Evolutionary conservation across 2,329 filamentous ascomycete genomes (phyloP), one percentile per base, ranked within the genome.

Genomic region (Dendryphion nanum): DNA sequence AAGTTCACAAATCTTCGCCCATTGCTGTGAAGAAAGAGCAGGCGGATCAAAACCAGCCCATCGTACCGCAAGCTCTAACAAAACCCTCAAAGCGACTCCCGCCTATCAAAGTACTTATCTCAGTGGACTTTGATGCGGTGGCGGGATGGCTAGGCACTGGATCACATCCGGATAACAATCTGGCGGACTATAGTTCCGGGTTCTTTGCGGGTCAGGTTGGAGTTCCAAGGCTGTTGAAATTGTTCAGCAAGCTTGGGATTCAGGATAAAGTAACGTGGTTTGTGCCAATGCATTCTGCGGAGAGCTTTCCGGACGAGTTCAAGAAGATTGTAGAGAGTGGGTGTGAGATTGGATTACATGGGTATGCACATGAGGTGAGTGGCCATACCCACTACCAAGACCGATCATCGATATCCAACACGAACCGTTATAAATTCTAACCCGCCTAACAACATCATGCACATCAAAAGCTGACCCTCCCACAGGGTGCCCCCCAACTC

Each of bases 71-170:
- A 21, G 3, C n/a, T 4, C 15, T 45, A n/a, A 14, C 35, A 2
- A 0, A 37, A 2, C 36, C 35, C 24, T 10, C 41, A 10, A 51
- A 44, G 18, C 51, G 14, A 7, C n/a, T 31, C 8, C 16, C 50
- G 6, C 67, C 55, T 34, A 64, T 72, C 48, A 69, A 67, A 33
- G 55, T 72, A 21, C 55, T 66, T 21, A 47, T 68, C 13, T 69
- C 67, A 2, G 57, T 72, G 5, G 77, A 81, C 51, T 75, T 81
- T 39, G 78, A 82, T 44, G 78, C 78, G 10, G 71, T 82, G 2
- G 78, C 76, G 1, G 78, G 78, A 35, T 82, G 76, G 68, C 67
- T 81, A 3, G 79, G 79, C 13, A 81, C 78, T 4, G 77, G 76
- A 37, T 63, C 67, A 19, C 68, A 71, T 37, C 67, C 72, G 4